phyloP scores from a whole-genome alignment of 2,329 filamentous ascomycete genomes.

The Fusarium sp. region DNA sequence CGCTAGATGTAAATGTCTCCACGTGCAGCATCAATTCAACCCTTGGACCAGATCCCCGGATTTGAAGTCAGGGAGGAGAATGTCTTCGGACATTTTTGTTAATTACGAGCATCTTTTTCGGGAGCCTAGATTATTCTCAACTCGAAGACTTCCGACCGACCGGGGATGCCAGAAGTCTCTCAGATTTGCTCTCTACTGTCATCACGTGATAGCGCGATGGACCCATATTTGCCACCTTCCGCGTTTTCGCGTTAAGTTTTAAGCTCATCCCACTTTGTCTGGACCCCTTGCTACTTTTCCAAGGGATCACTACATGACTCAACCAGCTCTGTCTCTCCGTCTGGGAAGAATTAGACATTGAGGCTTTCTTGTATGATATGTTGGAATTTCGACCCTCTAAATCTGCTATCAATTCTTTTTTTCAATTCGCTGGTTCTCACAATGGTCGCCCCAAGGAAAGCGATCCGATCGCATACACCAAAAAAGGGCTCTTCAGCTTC shows the following conservation, averaged over 20 bases:
- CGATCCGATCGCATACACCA: conserved; percentile 49
- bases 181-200: neutral
- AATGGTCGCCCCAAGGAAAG: conserved; percentile 54
- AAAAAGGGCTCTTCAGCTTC: conserved; percentile 47
- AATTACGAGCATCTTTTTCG: neutral
- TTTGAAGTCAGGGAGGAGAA: neutral
- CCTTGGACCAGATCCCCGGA: neutral
- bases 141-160: neutral
- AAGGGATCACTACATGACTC: neutral
- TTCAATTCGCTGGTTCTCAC: conserved; percentile 7
- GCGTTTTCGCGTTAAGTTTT: conserved; percentile 38
- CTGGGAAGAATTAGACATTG: neutral
- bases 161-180: neutral
- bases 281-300: neutral
- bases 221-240: conserved; percentile 23
- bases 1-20: neutral
- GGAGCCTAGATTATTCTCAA: neutral
- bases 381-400: neutral
- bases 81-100: neutral
- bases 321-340: neutral
- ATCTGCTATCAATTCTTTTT: neutral
- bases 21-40: neutral
- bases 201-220: conserved; percentile 52
- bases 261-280: conserved; percentile 37
- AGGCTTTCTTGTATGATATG: neutral